These are phyloP conservation scores for Pseudoturritis turrita DNA, from an alignment of 345 rosid genomes.

Conservation along the genomic window DNA sequence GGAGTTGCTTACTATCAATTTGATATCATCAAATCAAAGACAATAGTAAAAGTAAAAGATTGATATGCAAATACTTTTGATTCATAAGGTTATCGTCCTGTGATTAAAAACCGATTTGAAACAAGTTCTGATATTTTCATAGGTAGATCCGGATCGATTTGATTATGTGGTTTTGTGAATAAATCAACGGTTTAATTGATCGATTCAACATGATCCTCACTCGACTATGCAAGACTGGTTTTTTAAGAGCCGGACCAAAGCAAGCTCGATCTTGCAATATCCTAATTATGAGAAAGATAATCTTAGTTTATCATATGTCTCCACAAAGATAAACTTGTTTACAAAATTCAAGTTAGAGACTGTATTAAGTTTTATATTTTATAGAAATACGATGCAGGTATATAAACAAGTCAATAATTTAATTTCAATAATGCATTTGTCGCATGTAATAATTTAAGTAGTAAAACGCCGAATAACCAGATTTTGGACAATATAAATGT, in stretches of 20 bases:
- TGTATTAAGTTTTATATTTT: not conserved
- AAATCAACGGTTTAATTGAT: not conserved
- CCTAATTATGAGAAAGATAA: not conserved
- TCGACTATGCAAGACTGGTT: not conserved
- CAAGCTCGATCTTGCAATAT: not conserved
- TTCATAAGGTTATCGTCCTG: not conserved
- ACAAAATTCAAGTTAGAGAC: not conserved
- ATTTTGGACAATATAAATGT: constrained; percentile 18
- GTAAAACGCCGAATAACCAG: constrained; percentile 24
- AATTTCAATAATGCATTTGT: constrained; percentile 14
- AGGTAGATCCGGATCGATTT: not conserved
- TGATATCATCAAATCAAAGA: too few species aligned
- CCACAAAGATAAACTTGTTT: constrained; percentile 2
- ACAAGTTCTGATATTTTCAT: too few species aligned
- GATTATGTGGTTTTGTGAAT: not conserved
- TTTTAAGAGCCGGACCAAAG: not conserved
- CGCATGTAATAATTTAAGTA: constrained; percentile 18
- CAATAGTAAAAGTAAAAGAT: too few species aligned
- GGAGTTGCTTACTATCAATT: not conserved
- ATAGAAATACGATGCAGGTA: constrained; percentile 1
- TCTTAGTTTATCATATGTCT: not conserved
- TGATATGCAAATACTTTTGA: not conserved
- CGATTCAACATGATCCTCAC: not conserved
- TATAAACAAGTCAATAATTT: constrained; percentile 12
- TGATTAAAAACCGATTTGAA: not conserved